Evolutionary conservation across 345 rosid genomes (phyloP).

Genomic region (Cardamine occulta): DNA sequence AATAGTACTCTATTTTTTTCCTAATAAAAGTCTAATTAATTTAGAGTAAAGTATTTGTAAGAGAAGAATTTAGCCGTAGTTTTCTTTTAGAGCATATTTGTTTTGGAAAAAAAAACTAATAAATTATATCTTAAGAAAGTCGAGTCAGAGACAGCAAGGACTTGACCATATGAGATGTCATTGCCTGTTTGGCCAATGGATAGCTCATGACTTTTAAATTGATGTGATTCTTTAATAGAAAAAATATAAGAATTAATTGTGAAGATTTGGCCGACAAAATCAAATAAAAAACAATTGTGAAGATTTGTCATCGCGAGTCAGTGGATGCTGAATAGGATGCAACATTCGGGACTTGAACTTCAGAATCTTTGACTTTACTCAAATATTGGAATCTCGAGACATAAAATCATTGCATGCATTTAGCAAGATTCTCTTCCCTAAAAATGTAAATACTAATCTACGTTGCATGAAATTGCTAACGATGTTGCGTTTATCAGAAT

Average conservation of each 20-base stretch:
- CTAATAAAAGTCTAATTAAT: not conserved
- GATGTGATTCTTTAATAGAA: not conserved
- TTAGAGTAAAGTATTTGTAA: not conserved
- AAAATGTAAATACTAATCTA: not conserved
- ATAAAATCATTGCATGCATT: not conserved
- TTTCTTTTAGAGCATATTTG: slow-evolving; percentile 3
- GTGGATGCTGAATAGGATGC: slow-evolving; percentile 37
- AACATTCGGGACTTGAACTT: slow-evolving; percentile 12
- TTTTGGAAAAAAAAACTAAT: not conserved
- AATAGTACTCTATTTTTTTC: not conserved
- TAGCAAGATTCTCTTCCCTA: slow-evolving; percentile 12
- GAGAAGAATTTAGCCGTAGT: slow-evolving; percentile 20
- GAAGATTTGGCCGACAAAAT: no score
- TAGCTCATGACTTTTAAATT: not conserved
- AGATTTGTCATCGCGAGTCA: slow-evolving; percentile 26
- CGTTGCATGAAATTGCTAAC: no score
- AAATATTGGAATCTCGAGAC: slow-evolving; percentile 19
- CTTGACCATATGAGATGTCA: slow-evolving; percentile 16
- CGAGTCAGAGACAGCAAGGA: slow-evolving; percentile 37
- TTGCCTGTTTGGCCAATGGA: not conserved
- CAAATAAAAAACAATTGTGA: no score
- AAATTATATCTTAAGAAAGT: slow-evolving; percentile 5
- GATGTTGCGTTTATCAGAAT: no score
- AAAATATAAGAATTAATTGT: not conserved
- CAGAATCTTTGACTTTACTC: slow-evolving; percentile 43